Conservation (phyloP, 2,329 filamentous ascomycete genomes). For the Tolypocladium endophyticum region DNA sequence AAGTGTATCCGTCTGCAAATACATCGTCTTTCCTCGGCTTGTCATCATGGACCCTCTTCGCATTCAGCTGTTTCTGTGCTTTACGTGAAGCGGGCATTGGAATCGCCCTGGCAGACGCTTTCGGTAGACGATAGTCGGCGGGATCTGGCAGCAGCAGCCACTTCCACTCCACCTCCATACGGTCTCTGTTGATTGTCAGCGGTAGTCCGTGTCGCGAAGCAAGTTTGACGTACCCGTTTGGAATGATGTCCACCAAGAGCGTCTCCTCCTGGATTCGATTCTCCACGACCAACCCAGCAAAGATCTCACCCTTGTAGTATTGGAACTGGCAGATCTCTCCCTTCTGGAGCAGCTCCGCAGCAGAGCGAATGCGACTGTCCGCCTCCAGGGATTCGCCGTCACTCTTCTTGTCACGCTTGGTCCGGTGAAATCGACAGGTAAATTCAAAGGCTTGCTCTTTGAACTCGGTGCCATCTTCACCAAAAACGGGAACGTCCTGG, state of each 20-base stretch:
- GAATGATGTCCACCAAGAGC: constrained; percentile 71
- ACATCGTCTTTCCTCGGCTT: constrained; percentile 54
- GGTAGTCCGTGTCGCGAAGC: neutral
- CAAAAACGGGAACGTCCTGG: constrained; percentile 75
- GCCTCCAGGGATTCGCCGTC: constrained; percentile 60
- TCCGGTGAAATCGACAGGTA: constrained; percentile 86
- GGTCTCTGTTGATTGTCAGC: constrained; percentile 48
- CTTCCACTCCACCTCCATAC: constrained; percentile 74
- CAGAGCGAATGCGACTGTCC: constrained; percentile 56
- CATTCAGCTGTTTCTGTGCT: constrained; percentile 57
- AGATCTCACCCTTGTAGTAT: constrained; percentile 73
- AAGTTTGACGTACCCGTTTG: constrained; percentile 57
- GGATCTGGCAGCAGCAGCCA: constrained; percentile 67
- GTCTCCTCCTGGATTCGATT: constrained; percentile 68
- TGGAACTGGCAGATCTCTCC: constrained; percentile 84
- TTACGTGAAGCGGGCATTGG: constrained; percentile 56
- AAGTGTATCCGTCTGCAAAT: constrained; percentile 59
- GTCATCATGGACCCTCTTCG: constrained; percentile 50
- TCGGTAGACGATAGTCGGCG: constrained; percentile 60
- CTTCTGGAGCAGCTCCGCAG: constrained; percentile 55
- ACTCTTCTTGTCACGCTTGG: constrained; percentile 71
- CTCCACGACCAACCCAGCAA: constrained; percentile 79
- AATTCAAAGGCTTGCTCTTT: constrained; percentile 88
- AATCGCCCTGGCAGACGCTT: constrained; percentile 62
- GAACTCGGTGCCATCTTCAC: constrained; percentile 85